Conservation (phyloP, 495 filamentous ascomycete genomes). For the Pyronema omphalodes region DNA sequence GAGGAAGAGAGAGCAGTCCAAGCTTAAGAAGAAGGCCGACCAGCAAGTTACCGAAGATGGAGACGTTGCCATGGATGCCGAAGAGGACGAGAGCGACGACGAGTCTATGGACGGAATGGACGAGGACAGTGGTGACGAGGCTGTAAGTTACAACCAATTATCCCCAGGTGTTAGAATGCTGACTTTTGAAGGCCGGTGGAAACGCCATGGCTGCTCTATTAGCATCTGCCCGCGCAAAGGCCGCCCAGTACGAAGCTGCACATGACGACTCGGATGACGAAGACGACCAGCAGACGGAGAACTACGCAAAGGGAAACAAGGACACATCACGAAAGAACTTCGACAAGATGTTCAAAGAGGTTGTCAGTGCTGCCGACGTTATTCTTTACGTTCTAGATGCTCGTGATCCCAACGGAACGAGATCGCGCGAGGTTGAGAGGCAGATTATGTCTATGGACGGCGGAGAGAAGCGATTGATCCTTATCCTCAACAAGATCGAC, state of each 20-base stretch:
- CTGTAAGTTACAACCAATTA: background rate
- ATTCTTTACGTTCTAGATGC: slow-evolving; percentile 90
- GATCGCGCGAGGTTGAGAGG: slow-evolving; percentile 77
- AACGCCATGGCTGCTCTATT: slow-evolving; percentile 84
- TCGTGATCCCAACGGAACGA: slow-evolving; percentile 76
- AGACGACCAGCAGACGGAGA: slow-evolving; percentile 36
- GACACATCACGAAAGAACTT: slow-evolving; percentile 69
- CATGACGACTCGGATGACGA: slow-evolving; percentile 28
- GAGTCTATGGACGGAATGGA: slow-evolving; percentile 31
- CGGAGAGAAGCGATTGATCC: slow-evolving; percentile 73
- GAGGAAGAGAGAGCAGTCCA: slow-evolving; percentile 51
- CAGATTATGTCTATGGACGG: slow-evolving; percentile 69
- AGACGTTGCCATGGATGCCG: slow-evolving; percentile 27
- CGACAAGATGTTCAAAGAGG: slow-evolving; percentile 90
- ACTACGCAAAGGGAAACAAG: slow-evolving; percentile 29
- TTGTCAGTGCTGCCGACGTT: slow-evolving; percentile 78
- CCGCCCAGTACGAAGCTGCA: slow-evolving; percentile 49
- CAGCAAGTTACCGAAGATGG: slow-evolving; percentile 26
- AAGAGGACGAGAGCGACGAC: slow-evolving; percentile 26
- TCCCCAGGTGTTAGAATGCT: background rate
- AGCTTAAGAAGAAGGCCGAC: slow-evolving; percentile 34
- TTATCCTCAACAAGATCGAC: slow-evolving; percentile 95
- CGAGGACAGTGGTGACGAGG: slow-evolving; percentile 17
- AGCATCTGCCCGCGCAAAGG: slow-evolving; percentile 73
- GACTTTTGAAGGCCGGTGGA: slow-evolving; percentile 36